Base-by-base conservation (phyloP, 2,329 filamentous ascomycete genomes). In the Neofusicoccum cordaticola region DNA sequence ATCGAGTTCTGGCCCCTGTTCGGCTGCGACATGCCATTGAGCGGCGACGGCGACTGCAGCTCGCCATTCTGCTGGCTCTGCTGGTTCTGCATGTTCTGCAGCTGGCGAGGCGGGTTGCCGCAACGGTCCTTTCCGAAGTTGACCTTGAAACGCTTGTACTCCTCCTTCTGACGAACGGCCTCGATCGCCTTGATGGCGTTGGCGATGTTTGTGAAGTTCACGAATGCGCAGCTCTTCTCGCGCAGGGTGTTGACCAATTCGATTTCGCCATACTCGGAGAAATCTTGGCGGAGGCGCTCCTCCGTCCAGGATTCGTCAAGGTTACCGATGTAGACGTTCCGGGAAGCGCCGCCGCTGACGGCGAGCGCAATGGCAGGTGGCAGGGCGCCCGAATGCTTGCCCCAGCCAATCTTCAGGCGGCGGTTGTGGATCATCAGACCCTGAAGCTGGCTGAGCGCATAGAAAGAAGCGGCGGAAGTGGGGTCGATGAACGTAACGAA, bases 141-240 rank as follows among this genome's bases (percentile, higher is more conserved):
- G 77, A 99, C 94, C 85, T 99, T 99, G 88, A 99, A 99, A 72
- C 95, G 88, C 79, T 89, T 92, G 84, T 99, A 99, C 74, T 99
- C 95, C 48, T 98, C 95, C 75, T 93, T 93, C 74, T 93, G 91
- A 65, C 95, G 88, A 69, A 99, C 88, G 22, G 93, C 95, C 80
- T 99, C 95, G 69, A 99, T 99, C 0, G 95, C 95, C 83, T 99
- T 99, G 84, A 99, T 99, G 58, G 95, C 95, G 72, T 99, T 99
- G 75, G 95, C 95, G 75, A 99, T 99, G 81, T 99, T 99, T 75
- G 95, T 99, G 78, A 99, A 99, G 82, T 99, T 99, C 77, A 99
- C 95, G 76, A 99, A 99, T 0, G 95, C 95, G 78, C 95, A 99
- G 82, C 93, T 97, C 88, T 99, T 99, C 84, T 99, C 95, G 62